Evolutionary conservation across 192 early-diverging fungal species (phyloP), one percentile per base, ranked within the genome.

Genomic region (Podila clonocystis): DNA sequence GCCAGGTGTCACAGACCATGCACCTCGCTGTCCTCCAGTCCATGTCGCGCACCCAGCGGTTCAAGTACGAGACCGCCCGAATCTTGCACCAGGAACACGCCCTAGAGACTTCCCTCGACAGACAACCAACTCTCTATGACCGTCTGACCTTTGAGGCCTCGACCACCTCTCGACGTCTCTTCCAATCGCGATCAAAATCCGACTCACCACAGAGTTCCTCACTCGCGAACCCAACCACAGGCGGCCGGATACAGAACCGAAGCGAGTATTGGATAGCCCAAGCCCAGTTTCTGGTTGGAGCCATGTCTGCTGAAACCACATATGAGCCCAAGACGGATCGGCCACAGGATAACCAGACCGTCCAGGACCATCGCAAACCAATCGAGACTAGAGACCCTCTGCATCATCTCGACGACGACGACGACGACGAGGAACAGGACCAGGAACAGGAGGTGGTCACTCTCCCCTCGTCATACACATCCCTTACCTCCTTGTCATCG

Each of bases 51-150:
- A 50, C 64, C 49, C 76, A 79, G 26, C 57, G 55, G 33, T 68
- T 72, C 61, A 72, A 72, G 36, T 79, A 68, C 63, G 29, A 58
- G 1, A 65, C 70, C 15, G 62, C 65, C 19, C 31, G 70, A 70
- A 72, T 79, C 30, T 60, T 79, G 24, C 55, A 79, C 48, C 76
- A 79, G 55, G 76, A 79, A 19, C 58, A 79, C 34, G 52, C 52
- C 22, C 20, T 55, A 0, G 52, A 55, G 17, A 11, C 20, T 2
- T 26, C 52, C 52, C 52, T 26, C 52, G 24, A 55, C 52, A 55
- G 41, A 55, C 19, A 24, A 22, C 52, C 24, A 55, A 24, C 20
- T 55, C 52, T 24, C 8, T 55, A 55, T 55, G 20, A 24, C 17
- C 52, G 41, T 15, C 41, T 45, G 41, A 45, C 41, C 41, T 45